Evolutionary conservation across 2,329 filamentous ascomycete species (phyloP).

Genomic region (Escovopsis sp.): DNA sequence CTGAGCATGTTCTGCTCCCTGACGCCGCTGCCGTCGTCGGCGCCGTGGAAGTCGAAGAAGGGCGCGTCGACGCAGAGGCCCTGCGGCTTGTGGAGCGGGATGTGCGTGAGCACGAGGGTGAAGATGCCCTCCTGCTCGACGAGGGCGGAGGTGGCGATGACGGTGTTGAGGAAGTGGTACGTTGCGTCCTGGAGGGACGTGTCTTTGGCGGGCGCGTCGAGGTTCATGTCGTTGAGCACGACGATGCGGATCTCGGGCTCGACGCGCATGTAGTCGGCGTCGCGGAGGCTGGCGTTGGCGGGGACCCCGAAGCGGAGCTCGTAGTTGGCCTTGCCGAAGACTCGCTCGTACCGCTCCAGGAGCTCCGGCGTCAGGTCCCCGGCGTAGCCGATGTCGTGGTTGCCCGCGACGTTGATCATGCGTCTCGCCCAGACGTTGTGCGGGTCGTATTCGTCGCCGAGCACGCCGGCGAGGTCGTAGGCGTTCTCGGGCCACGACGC

Average conservation of each 20-base stretch:
- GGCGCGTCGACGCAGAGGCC: constrained; percentile 77
- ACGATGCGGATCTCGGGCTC: constrained; percentile 64
- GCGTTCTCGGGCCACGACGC: constrained; percentile 33
- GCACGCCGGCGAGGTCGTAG: constrained; percentile 34
- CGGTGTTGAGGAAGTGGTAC: constrained; percentile 59
- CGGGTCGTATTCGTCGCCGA: constrained; percentile 26
- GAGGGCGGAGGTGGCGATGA: constrained; percentile 47
- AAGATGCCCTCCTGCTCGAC: constrained; percentile 51
- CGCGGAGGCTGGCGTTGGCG: constrained; percentile 26
- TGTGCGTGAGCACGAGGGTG: constrained; percentile 80
- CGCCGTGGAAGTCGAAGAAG: constrained; percentile 62
- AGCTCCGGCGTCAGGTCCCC: constrained; percentile 72
- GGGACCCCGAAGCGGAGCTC: constrained; percentile 61
- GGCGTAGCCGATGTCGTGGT: constrained; percentile 93
- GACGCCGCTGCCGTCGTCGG: constrained; percentile 53
- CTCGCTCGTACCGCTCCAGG: constrained; percentile 65
- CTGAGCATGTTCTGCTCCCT: constrained; percentile 88
- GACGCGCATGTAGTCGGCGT: constrained; percentile 32
- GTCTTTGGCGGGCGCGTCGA: constrained; percentile 67
- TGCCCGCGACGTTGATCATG: constrained; percentile 82
- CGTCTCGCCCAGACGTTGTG: constrained; percentile 52
- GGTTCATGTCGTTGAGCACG: constrained; percentile 82
- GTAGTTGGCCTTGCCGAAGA: constrained; percentile 84
- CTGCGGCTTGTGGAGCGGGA: constrained; percentile 71
- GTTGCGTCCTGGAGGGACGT: constrained; percentile 56